These are phyloP conservation scores for Candida rishiriensis DNA, from an alignment of 805 yeast genomes.

Conservation along the genomic window DNA sequence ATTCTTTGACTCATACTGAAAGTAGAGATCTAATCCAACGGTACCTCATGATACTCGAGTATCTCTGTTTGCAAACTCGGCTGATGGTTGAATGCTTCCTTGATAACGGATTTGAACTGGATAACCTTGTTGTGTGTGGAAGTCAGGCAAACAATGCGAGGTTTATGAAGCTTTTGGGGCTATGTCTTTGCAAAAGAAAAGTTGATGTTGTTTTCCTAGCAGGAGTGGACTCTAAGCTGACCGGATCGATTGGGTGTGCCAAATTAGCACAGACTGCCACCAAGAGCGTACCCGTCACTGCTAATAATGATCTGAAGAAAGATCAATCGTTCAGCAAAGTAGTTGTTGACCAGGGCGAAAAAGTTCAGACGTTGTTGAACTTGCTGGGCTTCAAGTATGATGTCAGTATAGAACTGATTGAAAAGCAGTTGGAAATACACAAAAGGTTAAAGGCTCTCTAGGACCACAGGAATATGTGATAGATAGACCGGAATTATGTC, in stretches of 20 bases:
- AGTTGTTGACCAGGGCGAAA: not conserved
- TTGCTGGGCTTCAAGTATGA: constrained; percentile 12
- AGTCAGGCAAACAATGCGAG: constrained; percentile 48
- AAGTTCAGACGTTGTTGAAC: constrained; percentile 1
- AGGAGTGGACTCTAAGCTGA: constrained; percentile 10
- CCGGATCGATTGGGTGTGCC: constrained; percentile 14
- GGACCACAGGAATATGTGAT: not conserved
- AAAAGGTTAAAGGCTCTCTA: constrained; percentile 2
- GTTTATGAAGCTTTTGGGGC: constrained; percentile 30
- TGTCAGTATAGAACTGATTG: constrained; percentile 9
- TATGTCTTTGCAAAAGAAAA: constrained; percentile 17
- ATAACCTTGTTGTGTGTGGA: constrained; percentile 42
- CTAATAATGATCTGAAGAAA: too few species aligned
- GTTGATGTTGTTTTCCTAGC: constrained; percentile 5
- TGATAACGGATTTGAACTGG: constrained; percentile 20
- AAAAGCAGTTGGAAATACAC: constrained; percentile 14
- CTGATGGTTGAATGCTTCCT: constrained; percentile 34
- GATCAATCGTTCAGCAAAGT: not conserved
- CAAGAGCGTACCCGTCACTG: not conserved
- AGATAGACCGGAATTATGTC: not conserved
- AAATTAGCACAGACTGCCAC: constrained; percentile 4
- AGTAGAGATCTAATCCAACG: constrained; percentile 28
- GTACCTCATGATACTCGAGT: constrained; percentile 47
- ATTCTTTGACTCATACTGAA: constrained; percentile 34
- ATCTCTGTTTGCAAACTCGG: constrained; percentile 45